Percentiles rank a stretch among this genome's conserved stretches.
These are phyloP conservation scores for Septoria petroselini DNA, from an alignment of 2,329 filamentous ascomycete genomes.

Conservation along the genomic window DNA sequence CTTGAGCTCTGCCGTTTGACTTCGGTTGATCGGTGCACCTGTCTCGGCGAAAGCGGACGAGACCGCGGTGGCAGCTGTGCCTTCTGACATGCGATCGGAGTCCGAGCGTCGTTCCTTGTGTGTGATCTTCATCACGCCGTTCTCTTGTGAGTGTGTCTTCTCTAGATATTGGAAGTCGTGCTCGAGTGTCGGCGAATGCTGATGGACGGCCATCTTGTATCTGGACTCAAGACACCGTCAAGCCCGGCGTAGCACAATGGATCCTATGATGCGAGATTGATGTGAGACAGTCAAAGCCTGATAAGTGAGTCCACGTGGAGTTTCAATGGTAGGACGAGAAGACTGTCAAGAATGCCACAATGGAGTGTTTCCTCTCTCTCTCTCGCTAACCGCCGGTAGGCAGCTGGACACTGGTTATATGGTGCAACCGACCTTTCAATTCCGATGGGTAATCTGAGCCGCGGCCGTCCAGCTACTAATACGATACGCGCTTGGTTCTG, in stretches of 20 bases:
- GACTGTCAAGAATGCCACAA: conserved; percentile 7
- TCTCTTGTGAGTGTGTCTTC: conserved; percentile 5
- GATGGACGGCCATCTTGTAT: conserved; percentile 4
- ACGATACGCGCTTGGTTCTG: conserved; percentile 11
- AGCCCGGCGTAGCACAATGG: not conserved
- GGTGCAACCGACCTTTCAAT: conserved; percentile 1
- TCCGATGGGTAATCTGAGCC: conserved; percentile 5
- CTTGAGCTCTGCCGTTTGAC: conserved; percentile 28
- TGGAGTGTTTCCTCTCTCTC: not conserved
- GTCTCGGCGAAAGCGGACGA: conserved; percentile 21
- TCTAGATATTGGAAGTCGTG: conserved; percentile 10
- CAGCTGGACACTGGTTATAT: conserved; percentile 14
- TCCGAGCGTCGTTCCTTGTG: conserved; percentile 27
- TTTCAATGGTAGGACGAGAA: conserved; percentile 3
- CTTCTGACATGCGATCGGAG: conserved; percentile 14
- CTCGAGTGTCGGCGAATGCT: conserved; percentile 1
- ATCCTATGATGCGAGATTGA: not conserved
- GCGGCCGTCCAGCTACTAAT: conserved; percentile 15
- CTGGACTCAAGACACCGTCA: not conserved
- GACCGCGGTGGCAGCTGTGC: conserved; percentile 9
- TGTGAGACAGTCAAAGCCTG: conserved; percentile 1
- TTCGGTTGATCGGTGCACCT: conserved; percentile 34
- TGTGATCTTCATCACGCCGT: conserved; percentile 20
- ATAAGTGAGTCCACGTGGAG: not conserved
- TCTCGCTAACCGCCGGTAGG: not conserved